These are phyloP conservation scores for Aspergillus sp. DNA, from an alignment of 2,329 filamentous ascomycete species.

Conservation along the genomic window DNA sequence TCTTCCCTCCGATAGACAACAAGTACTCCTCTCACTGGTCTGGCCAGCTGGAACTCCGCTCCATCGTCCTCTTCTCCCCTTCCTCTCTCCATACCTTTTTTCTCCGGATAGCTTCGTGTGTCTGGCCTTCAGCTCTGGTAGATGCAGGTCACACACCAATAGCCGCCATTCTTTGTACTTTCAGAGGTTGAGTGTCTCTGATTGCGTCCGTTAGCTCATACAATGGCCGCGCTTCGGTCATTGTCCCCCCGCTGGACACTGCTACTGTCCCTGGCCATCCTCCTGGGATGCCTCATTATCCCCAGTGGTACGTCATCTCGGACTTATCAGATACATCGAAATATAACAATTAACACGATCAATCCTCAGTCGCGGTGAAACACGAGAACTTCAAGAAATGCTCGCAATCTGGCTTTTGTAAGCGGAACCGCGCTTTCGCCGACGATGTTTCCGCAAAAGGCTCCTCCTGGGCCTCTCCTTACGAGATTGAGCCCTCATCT, in stretches of 20 bases:
- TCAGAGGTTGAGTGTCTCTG: constrained; percentile 36
- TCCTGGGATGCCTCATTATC: constrained; percentile 60
- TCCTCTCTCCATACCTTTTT: neutral
- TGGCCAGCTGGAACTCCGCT: constrained; percentile 31
- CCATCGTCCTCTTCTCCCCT: neutral
- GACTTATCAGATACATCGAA: constrained; percentile 24
- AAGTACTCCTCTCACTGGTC: constrained; percentile 10
- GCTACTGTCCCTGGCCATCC: constrained; percentile 59
- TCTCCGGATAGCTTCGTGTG: constrained; percentile 4
- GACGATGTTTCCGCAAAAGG: constrained; percentile 68
- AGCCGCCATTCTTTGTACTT: constrained; percentile 16
- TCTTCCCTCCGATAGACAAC: constrained; percentile 5
- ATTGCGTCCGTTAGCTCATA: constrained; percentile 24
- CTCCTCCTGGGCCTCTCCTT: constrained; percentile 74
- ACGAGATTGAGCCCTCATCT: constrained; percentile 70
- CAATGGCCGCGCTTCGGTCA: constrained; percentile 53
- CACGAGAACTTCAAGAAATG: constrained; percentile 98
- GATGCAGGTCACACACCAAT: constrained; percentile 31
- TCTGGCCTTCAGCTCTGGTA: constrained; percentile 20
- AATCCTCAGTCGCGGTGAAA: constrained; percentile 71
- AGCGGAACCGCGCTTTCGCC: constrained; percentile 86
- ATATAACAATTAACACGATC: neutral
- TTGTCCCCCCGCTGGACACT: constrained; percentile 64
- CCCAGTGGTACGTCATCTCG: constrained; percentile 56
- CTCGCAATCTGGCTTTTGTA: constrained; percentile 93